These are phyloP conservation scores for Cercospora nicotianae DNA, from an alignment of 2,329 filamentous ascomycete species.

Conservation along the genomic window DNA sequence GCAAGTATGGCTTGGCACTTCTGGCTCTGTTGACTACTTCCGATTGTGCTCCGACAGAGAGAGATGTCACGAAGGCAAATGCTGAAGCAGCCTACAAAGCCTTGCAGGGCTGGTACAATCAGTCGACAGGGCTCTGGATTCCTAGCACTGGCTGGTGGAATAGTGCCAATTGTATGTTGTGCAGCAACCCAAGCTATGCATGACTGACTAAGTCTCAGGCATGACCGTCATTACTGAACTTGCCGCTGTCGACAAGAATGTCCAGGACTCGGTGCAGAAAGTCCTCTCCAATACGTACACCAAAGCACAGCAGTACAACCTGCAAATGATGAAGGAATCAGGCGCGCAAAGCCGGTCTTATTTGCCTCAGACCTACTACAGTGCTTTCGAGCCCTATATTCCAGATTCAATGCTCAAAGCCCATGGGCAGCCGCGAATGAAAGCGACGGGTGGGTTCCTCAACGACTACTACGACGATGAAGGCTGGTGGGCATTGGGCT, in stretches of 20 bases:
- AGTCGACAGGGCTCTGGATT: slow-evolving; percentile 36
- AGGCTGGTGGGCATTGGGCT: slow-evolving; percentile 56
- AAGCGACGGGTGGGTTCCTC: slow-evolving; percentile 21
- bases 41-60: slow-evolving; percentile 10
- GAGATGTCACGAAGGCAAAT: slow-evolving; percentile 28
- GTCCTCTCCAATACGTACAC: slow-evolving; percentile 30
- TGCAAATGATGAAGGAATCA: slow-evolving; percentile 19
- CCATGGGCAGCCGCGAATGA: slow-evolving; percentile 7
- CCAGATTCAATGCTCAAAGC: slow-evolving; percentile 10
- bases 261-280: slow-evolving; percentile 17
- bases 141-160: slow-evolving; percentile 39
- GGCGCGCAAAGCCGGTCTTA: slow-evolving; percentile 14
- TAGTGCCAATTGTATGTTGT: slow-evolving; percentile 32
- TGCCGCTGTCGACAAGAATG: slow-evolving; percentile 29
- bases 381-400: slow-evolving; percentile 13
- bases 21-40: slow-evolving; percentile 9
- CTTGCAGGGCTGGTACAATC: slow-evolving; percentile 37
- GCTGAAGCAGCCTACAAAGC: slow-evolving; percentile 30
- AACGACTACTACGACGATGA: slow-evolving; percentile 54
- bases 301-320: slow-evolving; percentile 34
- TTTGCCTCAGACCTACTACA: slow-evolving; percentile 22
- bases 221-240: slow-evolving; percentile 36
- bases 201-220: slow-evolving; percentile 11
- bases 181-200: neutral
- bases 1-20: slow-evolving; percentile 9